These are phyloP conservation scores for Acacia concinna DNA, from an alignment of 331 rosid genomes.

Conservation along the genomic window DNA sequence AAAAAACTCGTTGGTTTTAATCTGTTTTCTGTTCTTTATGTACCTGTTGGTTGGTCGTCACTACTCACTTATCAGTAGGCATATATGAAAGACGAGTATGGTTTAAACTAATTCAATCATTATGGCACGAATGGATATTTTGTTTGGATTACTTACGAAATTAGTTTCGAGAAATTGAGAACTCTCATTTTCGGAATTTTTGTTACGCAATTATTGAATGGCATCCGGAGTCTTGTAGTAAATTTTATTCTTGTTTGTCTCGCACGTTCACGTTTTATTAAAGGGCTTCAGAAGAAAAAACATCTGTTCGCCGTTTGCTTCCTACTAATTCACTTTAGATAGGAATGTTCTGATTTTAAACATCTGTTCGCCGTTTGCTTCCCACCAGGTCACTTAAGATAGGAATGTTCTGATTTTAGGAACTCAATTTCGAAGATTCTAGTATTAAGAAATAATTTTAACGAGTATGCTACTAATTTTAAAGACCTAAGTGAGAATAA, in stretches of 20 bases:
- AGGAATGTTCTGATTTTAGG: background rate
- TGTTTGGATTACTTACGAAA: background rate
- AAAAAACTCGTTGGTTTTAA: constrained; percentile 9
- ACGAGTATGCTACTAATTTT: too few species aligned
- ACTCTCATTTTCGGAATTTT: background rate
- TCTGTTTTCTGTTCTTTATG: background rate
- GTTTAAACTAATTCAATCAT: background rate
- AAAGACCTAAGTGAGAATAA: too few species aligned
- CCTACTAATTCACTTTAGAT: too few species aligned
- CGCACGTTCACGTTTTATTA: too few species aligned
- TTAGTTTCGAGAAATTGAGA: background rate
- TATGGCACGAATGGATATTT: background rate
- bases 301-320: background rate
- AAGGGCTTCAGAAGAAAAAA: too few species aligned
- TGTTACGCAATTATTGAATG: too few species aligned
- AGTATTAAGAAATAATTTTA: background rate
- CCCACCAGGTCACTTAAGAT: too few species aligned
- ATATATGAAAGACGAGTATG: background rate
- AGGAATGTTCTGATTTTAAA: background rate
- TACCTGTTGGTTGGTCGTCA: background rate
- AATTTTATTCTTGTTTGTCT: too few species aligned
- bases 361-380: background rate
- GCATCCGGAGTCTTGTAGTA: too few species aligned
- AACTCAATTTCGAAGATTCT: background rate
- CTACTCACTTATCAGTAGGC: background rate